Percentiles rank a stretch among this genome's conserved stretches.
phyloP scores from a whole-genome alignment of 2,329 filamentous ascomycete genomes.

The Drechslera avenae region DNA sequence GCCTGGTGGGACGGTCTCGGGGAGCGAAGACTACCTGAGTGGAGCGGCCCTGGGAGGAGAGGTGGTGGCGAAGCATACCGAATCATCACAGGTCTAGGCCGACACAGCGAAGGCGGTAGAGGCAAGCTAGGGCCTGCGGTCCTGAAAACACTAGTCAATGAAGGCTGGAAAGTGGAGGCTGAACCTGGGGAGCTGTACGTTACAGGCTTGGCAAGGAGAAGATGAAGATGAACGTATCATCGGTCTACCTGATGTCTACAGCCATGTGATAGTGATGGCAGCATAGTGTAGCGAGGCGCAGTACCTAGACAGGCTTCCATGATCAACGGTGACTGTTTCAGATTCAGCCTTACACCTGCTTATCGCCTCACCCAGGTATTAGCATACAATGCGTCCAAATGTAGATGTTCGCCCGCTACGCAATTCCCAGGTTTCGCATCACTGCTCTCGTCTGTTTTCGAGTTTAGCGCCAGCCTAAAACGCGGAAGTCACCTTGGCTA shows the following conservation, averaged over 20 bases:
- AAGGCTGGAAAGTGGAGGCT: constrained; percentile 83
- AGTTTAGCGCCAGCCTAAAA: constrained; percentile 15
- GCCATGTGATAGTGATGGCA: background rate
- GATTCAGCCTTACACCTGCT: background rate
- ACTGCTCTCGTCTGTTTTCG: background rate
- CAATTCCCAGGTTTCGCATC: background rate
- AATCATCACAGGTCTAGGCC: constrained; percentile 81
- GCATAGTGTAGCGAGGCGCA: background rate
- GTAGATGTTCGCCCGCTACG: no score
- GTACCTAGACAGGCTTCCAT: background rate
- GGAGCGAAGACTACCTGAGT: constrained; percentile 61
- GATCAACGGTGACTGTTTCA: background rate
- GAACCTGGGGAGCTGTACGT: constrained; percentile 73
- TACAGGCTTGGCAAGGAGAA: constrained; percentile 58
- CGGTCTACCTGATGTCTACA: background rate
- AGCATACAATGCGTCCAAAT: no score
- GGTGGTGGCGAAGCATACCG: constrained; percentile 63
- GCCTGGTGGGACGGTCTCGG: constrained; percentile 79
- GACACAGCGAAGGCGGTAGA: constrained; percentile 76
- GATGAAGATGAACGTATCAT: constrained; percentile 12
- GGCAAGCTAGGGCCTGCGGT: constrained; percentile 80
- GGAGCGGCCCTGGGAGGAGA: constrained; percentile 48
- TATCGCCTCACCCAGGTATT: background rate
- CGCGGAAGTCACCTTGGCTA: background rate
- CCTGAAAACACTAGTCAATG: constrained; percentile 71